These are phyloP conservation scores for Citrus medica DNA, from an alignment of 345 rosid species.

Conservation along the genomic window DNA sequence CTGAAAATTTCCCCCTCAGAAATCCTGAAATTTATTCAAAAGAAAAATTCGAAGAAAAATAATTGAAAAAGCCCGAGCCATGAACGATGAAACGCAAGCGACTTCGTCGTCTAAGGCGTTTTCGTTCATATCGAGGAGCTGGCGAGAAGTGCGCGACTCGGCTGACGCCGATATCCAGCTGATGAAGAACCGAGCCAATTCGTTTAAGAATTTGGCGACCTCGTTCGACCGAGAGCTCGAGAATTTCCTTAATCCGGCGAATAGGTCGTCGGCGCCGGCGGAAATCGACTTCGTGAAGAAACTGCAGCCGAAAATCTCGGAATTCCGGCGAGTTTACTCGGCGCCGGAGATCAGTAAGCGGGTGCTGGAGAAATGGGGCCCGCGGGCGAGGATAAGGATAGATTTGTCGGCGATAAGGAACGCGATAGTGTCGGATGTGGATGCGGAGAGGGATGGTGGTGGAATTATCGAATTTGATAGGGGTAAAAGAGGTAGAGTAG, in stretches of 20 bases:
- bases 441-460: constrained; percentile 27
- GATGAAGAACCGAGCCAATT: constrained; percentile 79
- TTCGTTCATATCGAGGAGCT: constrained; percentile 77
- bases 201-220: constrained; percentile 79
- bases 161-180: constrained; percentile 91
- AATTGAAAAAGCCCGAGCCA: constrained; percentile 24
- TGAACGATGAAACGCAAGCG: constrained; percentile 39
- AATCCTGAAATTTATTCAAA: neutral
- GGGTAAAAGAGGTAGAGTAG: constrained; percentile 42
- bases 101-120: constrained; percentile 56
- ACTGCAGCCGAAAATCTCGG: constrained; percentile 84
- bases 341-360: constrained; percentile 87
- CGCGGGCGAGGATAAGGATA: constrained; percentile 65
- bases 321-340: constrained; percentile 85
- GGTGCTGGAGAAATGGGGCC: constrained; percentile 82
- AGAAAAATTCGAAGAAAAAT: neutral
- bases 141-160: constrained; percentile 89
- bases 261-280: constrained; percentile 33
- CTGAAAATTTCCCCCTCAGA: constrained; percentile 11
- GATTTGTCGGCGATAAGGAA: constrained; percentile 81
- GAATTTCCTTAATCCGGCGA: constrained; percentile 64
- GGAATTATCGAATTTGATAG: constrained; percentile 46
- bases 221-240: constrained; percentile 87
- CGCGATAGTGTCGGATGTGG: constrained; percentile 67
- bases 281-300: constrained; percentile 84